phyloP scores from a whole-genome alignment of 2,329 filamentous ascomycete species.

The Penicillium thymicola region DNA sequence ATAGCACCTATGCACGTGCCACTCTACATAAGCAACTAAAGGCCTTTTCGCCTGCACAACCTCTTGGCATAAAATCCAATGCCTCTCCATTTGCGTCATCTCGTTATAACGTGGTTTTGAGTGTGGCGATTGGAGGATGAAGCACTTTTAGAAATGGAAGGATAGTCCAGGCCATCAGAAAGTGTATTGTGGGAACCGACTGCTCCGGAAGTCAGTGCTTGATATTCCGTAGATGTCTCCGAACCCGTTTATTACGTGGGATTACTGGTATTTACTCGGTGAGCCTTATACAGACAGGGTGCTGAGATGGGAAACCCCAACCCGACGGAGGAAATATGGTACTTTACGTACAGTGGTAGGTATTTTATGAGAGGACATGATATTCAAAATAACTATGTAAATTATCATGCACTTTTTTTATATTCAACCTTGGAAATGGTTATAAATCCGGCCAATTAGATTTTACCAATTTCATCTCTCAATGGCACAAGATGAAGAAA shows the following conservation, averaged over 20 bases:
- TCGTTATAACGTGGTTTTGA: no score
- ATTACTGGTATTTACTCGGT: not conserved
- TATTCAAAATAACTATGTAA: not conserved
- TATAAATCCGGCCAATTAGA: not conserved
- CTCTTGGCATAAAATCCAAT: no score
- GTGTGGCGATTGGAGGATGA: no score
- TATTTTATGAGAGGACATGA: not conserved
- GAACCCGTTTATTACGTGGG: not conserved
- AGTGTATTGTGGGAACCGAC: no score
- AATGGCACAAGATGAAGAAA: not conserved
- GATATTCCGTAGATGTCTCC: no score
- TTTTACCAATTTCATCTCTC: not conserved
- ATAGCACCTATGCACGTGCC: no score
- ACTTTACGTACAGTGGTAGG: not conserved
- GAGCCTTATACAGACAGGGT: not conserved
- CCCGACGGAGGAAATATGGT: not conserved
- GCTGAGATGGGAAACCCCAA: not conserved
- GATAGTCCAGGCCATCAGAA: no score
- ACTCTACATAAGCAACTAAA: no score
- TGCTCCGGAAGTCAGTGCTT: no score
- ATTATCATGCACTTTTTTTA: not conserved
- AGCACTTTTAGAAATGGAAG: no score
- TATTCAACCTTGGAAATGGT: not conserved
- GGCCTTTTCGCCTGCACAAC: no score
- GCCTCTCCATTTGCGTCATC: no score